Conservation (phyloP, 805 yeast species). For the Wickerhamia fluorescens region DNA sequence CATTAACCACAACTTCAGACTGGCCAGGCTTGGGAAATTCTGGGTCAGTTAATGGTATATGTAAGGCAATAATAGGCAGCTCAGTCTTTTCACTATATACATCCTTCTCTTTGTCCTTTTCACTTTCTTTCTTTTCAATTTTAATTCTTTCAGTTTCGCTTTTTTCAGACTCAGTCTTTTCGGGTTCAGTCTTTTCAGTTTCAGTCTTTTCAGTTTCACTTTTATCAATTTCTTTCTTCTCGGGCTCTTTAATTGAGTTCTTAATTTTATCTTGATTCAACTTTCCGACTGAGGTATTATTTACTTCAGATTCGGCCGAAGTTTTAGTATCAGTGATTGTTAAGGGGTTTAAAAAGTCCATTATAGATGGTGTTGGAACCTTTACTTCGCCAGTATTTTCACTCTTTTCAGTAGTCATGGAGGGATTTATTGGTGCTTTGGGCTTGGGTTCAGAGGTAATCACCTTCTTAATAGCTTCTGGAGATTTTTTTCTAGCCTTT, state of each 20-base stretch:
- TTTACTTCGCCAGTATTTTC: slow-evolving; percentile 2
- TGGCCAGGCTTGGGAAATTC: slow-evolving; percentile 48
- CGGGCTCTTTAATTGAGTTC: no score
- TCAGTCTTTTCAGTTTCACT: slow-evolving; percentile 2
- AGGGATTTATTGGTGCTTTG: slow-evolving; percentile 11
- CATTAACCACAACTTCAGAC: slow-evolving; percentile 62
- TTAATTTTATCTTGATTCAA: no score
- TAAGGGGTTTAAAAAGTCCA: no score
- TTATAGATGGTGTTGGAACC: slow-evolving; percentile 13
- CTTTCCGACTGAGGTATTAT: no score
- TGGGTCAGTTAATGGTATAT: slow-evolving; percentile 44
- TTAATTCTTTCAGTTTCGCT: slow-evolving; percentile 6
- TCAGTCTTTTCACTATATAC: slow-evolving; percentile 12
- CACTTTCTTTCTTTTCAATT: slow-evolving; percentile 7
- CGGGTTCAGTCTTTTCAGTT: slow-evolving; percentile 3
- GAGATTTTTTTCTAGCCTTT: slow-evolving; percentile 7
- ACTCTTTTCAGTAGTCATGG: slow-evolving; percentile 16
- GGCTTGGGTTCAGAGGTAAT: slow-evolving; percentile 12
- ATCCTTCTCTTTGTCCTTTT: slow-evolving; percentile 6
- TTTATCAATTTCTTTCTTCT: slow-evolving; percentile 1
- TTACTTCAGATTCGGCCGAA: no score
- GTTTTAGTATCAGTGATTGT: no score
- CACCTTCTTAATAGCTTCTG: slow-evolving; percentile 10
- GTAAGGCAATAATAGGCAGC: slow-evolving; percentile 47
- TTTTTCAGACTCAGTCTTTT: slow-evolving; percentile 6